These are phyloP conservation scores for Neurospora sp. DNA, from an alignment of 495 filamentous ascomycete genomes.

Conservation along the genomic window DNA sequence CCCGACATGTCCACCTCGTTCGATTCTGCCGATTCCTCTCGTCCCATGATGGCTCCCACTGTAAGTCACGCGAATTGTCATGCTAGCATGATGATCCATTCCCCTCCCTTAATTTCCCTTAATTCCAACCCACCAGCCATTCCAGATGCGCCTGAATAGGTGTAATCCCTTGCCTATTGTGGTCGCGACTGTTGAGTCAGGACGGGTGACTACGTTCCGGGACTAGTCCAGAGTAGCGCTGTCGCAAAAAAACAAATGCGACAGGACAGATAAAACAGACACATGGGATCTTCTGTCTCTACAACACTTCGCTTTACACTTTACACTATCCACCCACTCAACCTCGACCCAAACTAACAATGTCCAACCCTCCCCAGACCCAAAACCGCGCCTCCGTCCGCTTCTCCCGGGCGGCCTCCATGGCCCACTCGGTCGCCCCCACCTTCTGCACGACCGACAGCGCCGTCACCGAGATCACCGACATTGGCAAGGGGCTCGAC, in stretches of 20 bases:
- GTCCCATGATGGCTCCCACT: slow-evolving; percentile 68
- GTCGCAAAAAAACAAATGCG: background rate
- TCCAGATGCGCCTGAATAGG: background rate
- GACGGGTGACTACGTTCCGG: background rate
- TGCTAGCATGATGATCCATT: background rate
- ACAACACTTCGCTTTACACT: background rate
- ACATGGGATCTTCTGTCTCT: background rate
- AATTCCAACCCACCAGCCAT: background rate
- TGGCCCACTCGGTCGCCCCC: slow-evolving; percentile 60
- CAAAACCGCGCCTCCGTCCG: slow-evolving; percentile 62
- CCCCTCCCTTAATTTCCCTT: slow-evolving; percentile 6
- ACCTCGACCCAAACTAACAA: slow-evolving; percentile 1
- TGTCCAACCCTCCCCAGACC: background rate
- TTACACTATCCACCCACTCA: background rate
- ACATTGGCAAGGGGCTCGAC: slow-evolving; percentile 72
- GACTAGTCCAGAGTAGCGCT: background rate
- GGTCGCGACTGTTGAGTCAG: background rate
- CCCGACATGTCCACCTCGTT: slow-evolving; percentile 54
- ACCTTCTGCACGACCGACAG: slow-evolving; percentile 48
- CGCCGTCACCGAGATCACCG: slow-evolving; percentile 62
- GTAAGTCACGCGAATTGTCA: slow-evolving; percentile 38
- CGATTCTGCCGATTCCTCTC: slow-evolving; percentile 64
- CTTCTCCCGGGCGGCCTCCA: slow-evolving; percentile 66
- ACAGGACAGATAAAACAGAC: background rate
- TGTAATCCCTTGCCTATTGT: background rate